A percentile compares a stretch with the other conserved stretches of the same genome.
phyloP scores from a whole-genome alignment of 177 flowering plant species.

The Vitis hybrid region DNA sequence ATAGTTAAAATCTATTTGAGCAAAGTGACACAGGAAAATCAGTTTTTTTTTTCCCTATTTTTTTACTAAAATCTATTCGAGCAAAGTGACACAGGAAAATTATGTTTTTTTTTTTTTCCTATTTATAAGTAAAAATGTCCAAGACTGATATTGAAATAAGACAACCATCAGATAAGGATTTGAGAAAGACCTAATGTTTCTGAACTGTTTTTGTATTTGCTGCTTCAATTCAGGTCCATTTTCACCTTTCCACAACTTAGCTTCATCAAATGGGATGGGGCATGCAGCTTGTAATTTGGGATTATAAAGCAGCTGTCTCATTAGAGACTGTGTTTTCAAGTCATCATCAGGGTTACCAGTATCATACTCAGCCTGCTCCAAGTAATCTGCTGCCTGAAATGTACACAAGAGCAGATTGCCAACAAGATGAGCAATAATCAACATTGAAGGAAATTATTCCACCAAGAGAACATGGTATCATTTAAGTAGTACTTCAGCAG shows the following conservation, averaged over 20 bases:
- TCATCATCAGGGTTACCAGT: constrained; percentile 85
- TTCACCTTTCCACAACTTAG: constrained; percentile 94
- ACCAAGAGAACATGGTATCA: not conserved
- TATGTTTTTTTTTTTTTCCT: too few species aligned
- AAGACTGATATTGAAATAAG: not conserved
- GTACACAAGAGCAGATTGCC: not conserved
- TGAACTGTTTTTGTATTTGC: constrained; percentile 83
- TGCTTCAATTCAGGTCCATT: constrained; percentile 88
- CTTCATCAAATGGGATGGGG: constrained; percentile 98
- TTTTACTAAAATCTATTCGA: too few species aligned
- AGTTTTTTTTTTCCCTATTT: too few species aligned
- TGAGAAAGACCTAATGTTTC: constrained; percentile 76
- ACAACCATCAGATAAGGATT: not conserved
- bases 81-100: too few species aligned
- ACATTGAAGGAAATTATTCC: not conserved
- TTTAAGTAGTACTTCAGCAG: not conserved
- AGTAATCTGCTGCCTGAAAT: constrained; percentile 77
- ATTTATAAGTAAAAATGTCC: not conserved
- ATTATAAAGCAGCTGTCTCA: constrained; percentile 71
- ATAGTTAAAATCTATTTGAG: too few species aligned
- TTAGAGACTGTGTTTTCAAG: constrained; percentile 77
- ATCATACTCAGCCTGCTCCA: constrained; percentile 93
- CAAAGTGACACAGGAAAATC: too few species aligned
- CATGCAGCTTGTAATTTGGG: constrained; percentile 84
- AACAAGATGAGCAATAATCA: not conserved